A percentile compares a stretch with the other conserved stretches of the same genome.
These are phyloP conservation scores for Trypethelium eluteriae DNA, from an alignment of 495 filamentous ascomycete genomes.

Conservation along the genomic window DNA sequence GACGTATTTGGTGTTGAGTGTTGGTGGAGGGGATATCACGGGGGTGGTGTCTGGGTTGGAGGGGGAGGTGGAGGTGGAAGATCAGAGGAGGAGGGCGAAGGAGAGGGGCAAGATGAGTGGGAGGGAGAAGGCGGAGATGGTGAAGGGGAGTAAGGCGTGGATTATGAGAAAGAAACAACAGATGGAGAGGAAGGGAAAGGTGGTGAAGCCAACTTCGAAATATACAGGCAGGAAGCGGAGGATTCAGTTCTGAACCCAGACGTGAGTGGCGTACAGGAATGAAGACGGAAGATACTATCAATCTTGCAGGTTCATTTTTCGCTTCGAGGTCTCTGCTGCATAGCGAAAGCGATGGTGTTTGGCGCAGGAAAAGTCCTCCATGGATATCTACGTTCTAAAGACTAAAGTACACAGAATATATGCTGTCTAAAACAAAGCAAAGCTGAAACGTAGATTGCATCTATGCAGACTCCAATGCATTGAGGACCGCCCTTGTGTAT, in stretches of 20 bases:
- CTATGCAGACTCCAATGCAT: constrained; percentile 66
- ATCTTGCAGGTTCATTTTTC: background rate
- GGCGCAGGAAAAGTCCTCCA: background rate
- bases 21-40: constrained; percentile 67
- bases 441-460: background rate
- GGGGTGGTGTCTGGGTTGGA: constrained; percentile 68
- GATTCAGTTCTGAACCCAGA: constrained; percentile 41
- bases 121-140: constrained; percentile 47
- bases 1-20: constrained; percentile 86
- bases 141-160: constrained; percentile 80
- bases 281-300: background rate
- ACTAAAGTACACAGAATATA: constrained; percentile 6
- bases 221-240: constrained; percentile 85
- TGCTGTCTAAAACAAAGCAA: background rate
- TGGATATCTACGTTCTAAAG: background rate
- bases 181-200: constrained; percentile 87
- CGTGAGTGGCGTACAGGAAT: background rate
- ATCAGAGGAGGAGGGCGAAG: constrained; percentile 51
- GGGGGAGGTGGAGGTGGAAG: constrained; percentile 73
- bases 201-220: constrained; percentile 81
- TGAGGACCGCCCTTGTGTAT: constrained; percentile 86
- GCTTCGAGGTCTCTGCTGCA: background rate
- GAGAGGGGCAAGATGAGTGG: constrained; percentile 38
- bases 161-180: constrained; percentile 93
- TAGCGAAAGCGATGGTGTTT: background rate